Conservation (phyloP, 352 stramenopile genomes). For the Phytophthora litchii region DNA sequence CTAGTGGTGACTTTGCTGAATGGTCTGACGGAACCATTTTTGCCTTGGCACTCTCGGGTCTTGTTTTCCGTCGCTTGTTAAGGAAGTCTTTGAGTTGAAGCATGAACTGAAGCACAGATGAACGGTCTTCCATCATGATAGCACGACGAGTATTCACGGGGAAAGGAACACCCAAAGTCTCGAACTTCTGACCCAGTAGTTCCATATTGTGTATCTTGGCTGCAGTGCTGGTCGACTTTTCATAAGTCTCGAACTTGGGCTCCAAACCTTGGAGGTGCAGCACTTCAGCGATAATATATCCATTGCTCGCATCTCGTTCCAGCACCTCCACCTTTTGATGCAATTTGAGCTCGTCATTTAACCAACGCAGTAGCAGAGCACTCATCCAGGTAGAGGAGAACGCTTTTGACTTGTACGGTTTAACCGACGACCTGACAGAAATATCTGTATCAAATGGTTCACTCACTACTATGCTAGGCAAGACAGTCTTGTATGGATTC, state of each 20-base stretch:
- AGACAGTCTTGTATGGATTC: too few relatives aligned
- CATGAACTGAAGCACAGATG: slow-evolving; percentile 58
- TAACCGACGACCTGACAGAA: slow-evolving; percentile 35
- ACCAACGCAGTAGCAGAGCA: slow-evolving; percentile 62
- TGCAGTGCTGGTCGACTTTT: slow-evolving; percentile 35
- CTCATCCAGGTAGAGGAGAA: slow-evolving; percentile 44
- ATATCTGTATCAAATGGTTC: slow-evolving; percentile 21
- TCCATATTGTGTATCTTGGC: slow-evolving; percentile 73
- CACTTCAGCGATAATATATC: slow-evolving; percentile 69
- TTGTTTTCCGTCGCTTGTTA: slow-evolving; percentile 25
- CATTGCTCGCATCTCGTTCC: slow-evolving; percentile 72
- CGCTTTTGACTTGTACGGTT: not conserved
- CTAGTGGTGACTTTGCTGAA: not conserved
- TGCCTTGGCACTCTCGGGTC: slow-evolving; percentile 14
- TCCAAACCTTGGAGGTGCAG: slow-evolving; percentile 59
- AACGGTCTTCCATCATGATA: slow-evolving; percentile 75
- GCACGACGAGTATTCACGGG: slow-evolving; percentile 45
- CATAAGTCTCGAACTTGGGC: slow-evolving; percentile 51
- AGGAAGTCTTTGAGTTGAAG: slow-evolving; percentile 68
- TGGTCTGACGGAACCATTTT: slow-evolving; percentile 12
- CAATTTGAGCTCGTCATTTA: slow-evolving; percentile 68
- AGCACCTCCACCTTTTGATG: slow-evolving; percentile 52
- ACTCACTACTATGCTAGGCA: too few relatives aligned
- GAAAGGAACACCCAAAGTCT: slow-evolving; percentile 45
- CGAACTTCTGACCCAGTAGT: slow-evolving; percentile 47